Evolutionary conservation across 345 rosid species (phyloP).

Genomic region (Pistacia atlantica): DNA sequence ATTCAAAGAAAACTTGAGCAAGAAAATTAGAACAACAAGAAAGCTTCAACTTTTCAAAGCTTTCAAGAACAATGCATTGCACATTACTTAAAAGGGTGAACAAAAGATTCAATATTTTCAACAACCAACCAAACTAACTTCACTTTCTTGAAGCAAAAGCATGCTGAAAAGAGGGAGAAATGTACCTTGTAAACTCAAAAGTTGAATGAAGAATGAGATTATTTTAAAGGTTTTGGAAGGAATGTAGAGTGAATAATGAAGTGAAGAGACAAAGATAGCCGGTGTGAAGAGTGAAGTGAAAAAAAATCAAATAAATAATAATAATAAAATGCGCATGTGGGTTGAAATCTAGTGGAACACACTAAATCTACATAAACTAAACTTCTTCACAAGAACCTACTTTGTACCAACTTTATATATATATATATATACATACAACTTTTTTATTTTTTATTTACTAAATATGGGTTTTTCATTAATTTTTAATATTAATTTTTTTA

Average conservation of each 20-base stretch:
- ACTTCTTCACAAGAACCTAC: neutral
- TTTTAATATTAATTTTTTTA: too few species aligned
- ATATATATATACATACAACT: neutral
- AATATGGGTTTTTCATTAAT: too few species aligned
- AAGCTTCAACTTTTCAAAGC: slow-evolving; percentile 6
- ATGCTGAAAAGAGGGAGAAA: neutral
- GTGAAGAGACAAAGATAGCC: slow-evolving; percentile 7
- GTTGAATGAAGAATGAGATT: slow-evolving; percentile 18
- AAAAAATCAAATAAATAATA: neutral
- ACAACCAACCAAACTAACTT: slow-evolving; percentile 46
- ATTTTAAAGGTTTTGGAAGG: neutral
- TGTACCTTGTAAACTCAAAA: slow-evolving; percentile 2
- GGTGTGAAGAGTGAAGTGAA: slow-evolving; percentile 4
- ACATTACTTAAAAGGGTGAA: slow-evolving; percentile 27
- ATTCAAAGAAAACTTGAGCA: neutral
- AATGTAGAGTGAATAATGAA: neutral
- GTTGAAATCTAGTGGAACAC: neutral
- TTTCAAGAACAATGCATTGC: slow-evolving; percentile 7
- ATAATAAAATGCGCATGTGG: neutral
- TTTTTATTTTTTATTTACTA: neutral
- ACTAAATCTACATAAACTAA: too few species aligned
- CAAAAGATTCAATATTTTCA: slow-evolving; percentile 23
- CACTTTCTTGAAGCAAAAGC: neutral
- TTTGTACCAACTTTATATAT: slow-evolving; percentile 12
- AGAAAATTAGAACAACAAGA: neutral